Conservation (phyloP, 805 yeast genomes). For the Yarrowia sp. region DNA sequence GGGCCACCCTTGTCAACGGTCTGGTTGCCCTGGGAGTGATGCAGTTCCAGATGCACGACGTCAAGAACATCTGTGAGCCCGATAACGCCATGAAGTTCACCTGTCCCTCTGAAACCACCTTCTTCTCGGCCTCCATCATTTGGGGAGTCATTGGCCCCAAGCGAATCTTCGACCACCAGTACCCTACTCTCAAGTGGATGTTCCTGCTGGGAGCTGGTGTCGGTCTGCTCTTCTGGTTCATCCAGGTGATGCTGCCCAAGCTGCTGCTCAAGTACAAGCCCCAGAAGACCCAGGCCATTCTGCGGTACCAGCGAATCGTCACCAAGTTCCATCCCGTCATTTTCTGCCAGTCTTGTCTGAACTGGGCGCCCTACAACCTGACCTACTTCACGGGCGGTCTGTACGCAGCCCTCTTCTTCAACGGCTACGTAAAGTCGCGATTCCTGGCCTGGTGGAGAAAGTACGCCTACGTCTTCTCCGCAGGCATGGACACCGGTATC, state of each 20-base stretch:
- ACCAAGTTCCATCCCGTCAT: conserved; percentile 10
- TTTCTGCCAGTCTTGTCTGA: conserved; percentile 10
- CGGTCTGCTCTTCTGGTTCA: conserved; percentile 40
- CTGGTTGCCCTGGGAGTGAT: conserved; percentile 47
- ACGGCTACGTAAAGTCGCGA: conserved; percentile 54
- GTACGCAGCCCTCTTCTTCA: conserved; percentile 54
- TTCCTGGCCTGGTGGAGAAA: conserved; percentile 61
- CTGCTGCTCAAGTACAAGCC: conserved; percentile 29
- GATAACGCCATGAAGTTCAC: conserved; percentile 44
- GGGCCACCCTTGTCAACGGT: conserved; percentile 53
- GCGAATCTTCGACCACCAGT: conserved; percentile 52
- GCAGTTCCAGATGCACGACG: conserved; percentile 49
- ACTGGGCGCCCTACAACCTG: conserved; percentile 45
- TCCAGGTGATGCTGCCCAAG: conserved; percentile 42
- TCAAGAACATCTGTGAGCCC: conserved; percentile 46
- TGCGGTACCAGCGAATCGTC: conserved; percentile 7
- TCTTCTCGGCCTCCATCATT: conserved; percentile 57
- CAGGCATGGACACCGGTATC: conserved; percentile 59
- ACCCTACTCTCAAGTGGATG: conserved; percentile 44
- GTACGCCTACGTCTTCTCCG: conserved; percentile 58
- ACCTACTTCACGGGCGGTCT: conserved; percentile 55
- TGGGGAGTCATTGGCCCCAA: conserved; percentile 59
- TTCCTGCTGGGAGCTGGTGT: conserved; percentile 45
- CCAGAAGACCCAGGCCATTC: conserved; percentile 22
- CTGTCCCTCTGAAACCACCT: conserved; percentile 53